Evolutionary conservation across 306 rosid genomes (phyloP), one percentile per base, ranked within the genome.

Genomic region (Carpinus viminea): DNA sequence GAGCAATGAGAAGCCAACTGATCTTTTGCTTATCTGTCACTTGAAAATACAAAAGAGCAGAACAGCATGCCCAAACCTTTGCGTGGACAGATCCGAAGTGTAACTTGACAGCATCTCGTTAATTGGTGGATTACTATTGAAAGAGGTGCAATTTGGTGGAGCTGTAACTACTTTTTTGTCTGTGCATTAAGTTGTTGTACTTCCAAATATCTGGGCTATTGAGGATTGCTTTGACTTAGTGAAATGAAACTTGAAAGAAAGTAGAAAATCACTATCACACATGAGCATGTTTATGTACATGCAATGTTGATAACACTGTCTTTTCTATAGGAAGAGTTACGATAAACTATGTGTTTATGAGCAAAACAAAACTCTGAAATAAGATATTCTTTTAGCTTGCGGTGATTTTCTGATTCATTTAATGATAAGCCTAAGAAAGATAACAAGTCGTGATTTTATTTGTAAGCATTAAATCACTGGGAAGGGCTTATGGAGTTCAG

Each of bases 21-120:
- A 86, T 69, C 62, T 73, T 43, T 87, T 82, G 97, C 98, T 15
- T 93, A 93, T 80, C 64, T 95, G 74, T 89, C 94, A 21, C 78
- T 90, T 79, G 88, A 87, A 81, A 78, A 68, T 68, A 72, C 13
- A 41, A 71, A 79, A 64, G 78, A 28, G 26, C 80, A 46, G 74
- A 85, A 70, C 13, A 85, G 71, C 20, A 47, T 24, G 8, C 74
- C 78, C 3, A 83, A 80, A 52, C 73, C 81, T 52, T 64, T 65
- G 82, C 72, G 28, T 55, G 96, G 91, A 64, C 92, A 89, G 88
- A 90, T 95, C 74, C 82, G 87, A 95, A 91, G 88, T 95, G 96
- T 89, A 90, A 85, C 84, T 93, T 95, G 84, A 90, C 91, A 1
- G 80, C 82, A 34, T 86, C 82, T 83, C 88, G 73, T 17, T 78